phyloP scores from a whole-genome alignment of 2,329 filamentous ascomycete genomes.

The Fusarium sp. region DNA sequence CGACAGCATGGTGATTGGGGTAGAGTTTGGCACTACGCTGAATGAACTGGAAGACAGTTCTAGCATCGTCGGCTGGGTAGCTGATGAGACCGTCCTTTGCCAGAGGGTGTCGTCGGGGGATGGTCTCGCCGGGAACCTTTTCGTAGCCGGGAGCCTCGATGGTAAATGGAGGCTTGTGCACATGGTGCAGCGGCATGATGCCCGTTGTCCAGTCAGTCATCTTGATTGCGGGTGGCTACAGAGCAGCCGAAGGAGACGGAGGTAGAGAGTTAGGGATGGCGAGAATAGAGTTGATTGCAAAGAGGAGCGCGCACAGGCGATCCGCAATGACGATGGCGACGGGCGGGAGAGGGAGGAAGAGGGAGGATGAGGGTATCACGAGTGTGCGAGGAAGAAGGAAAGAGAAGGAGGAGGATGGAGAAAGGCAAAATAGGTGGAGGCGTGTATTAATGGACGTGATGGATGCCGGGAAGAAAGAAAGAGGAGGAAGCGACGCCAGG shows the following conservation, averaged over 20 bases:
- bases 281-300: slow-evolving; percentile 14
- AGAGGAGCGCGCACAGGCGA: slow-evolving; percentile 1
- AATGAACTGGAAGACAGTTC: slow-evolving; percentile 84
- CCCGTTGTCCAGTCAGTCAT: slow-evolving; percentile 55
- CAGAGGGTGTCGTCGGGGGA: slow-evolving; percentile 79
- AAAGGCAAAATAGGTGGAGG: slow-evolving; percentile 20
- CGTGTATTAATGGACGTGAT: slow-evolving; percentile 32
- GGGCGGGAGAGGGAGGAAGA: background rate
- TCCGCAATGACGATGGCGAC: slow-evolving; percentile 18
- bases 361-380: slow-evolving; percentile 33
- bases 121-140: slow-evolving; percentile 83
- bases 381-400: slow-evolving; percentile 26
- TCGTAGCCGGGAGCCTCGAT: slow-evolving; percentile 77
- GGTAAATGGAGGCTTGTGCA: slow-evolving; percentile 79
- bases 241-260: slow-evolving; percentile 20
- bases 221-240: slow-evolving; percentile 29
- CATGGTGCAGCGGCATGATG: slow-evolving; percentile 66
- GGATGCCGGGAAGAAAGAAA: slow-evolving; percentile 5
- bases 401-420: slow-evolving; percentile 14
- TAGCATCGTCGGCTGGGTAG: slow-evolving; percentile 75
- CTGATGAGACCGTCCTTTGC: slow-evolving; percentile 77
- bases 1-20: slow-evolving; percentile 74
- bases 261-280: slow-evolving; percentile 9
- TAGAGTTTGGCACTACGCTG: slow-evolving; percentile 74
- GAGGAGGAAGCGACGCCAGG: slow-evolving; percentile 21